Conservation (phyloP, 2,329 filamentous ascomycete genomes). For the Onygenales sp. region DNA sequence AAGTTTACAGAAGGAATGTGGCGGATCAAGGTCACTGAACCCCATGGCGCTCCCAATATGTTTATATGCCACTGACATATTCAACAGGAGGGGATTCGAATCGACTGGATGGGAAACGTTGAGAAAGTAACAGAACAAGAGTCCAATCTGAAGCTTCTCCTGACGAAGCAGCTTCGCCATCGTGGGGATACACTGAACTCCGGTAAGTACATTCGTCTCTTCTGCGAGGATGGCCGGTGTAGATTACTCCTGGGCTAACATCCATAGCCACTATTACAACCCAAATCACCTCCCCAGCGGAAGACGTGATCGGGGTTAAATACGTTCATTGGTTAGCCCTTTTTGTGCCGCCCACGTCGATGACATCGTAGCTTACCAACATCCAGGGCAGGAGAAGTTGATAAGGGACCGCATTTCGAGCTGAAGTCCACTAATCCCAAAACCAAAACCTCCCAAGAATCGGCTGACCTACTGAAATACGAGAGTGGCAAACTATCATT, state of each 20-base stretch:
- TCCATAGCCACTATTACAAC: constrained; percentile 25
- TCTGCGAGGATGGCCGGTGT: background rate
- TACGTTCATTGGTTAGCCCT: constrained; percentile 25
- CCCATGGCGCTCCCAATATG: background rate
- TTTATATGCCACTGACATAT: background rate
- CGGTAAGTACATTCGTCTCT: constrained; percentile 13
- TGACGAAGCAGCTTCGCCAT: constrained; percentile 28
- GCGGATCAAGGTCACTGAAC: constrained; percentile 19
- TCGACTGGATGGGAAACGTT: constrained; percentile 35
- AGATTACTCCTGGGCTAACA: background rate
- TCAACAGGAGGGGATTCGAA: constrained; percentile 24
- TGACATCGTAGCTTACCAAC: background rate
- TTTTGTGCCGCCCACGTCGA: background rate
- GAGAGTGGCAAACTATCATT: constrained; percentile 24
- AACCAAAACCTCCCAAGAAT: constrained; percentile 19
- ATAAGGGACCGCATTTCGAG: constrained; percentile 28
- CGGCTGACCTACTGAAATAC: constrained; percentile 20
- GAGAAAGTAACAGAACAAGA: constrained; percentile 21
- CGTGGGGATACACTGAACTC: constrained; percentile 33
- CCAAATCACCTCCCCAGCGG: constrained; percentile 25
- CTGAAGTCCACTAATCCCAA: constrained; percentile 19
- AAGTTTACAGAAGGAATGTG: constrained; percentile 36
- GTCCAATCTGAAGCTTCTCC: constrained; percentile 23
- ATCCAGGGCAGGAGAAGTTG: constrained; percentile 24
- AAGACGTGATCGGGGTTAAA: constrained; percentile 31